Evolutionary conservation across 352 stramenopile species (phyloP), one percentile per base, ranked within the genome.

Genomic region (Aphanomyces invadans): DNA sequence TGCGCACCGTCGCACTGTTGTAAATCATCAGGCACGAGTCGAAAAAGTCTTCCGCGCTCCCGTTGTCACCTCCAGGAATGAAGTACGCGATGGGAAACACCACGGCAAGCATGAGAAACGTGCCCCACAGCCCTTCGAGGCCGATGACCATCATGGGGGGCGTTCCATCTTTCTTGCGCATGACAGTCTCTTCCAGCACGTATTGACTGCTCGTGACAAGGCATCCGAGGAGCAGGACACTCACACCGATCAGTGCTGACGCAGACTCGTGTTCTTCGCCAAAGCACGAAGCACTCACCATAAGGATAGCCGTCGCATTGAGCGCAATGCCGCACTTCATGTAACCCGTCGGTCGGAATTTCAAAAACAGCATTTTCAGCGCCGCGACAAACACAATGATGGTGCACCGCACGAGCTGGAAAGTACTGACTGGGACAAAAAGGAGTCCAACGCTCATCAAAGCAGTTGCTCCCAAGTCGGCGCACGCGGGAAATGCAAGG

Each of bases 331-430:
- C 88, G 45, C 89, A 68, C 85, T 86, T 93, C 77, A 94, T 89
- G 73, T 87, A 92, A 11, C 25, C 71, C 32, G 73, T 42, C 28
- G 90, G 71, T 61, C 77, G 70, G 70, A 90, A 72, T 11, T 73
- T 70, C 7, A 93, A 62, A 17, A 87, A 75, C 53, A 88, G 73
- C 45, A 90, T 76, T 65, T 96, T 96, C 73, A 95, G 85, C 23
- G 94, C 70, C n/a, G 88, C 86, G 10, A 93, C 87, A 69, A 95
- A 88, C 66, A 95, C 87, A 69, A 95, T 95, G 31, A 88, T 80
- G 17, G 75, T 88, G 77, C 88, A 88, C 19, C 83, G 73, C 12
- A 96, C 72, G 29, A 73, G 62, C 70, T 91, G 80, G 65, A 91
- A 93, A 12, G 87, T 82, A 51, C 73, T 86, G 7, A 76, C 72